phyloP scores from a whole-genome alignment of 768 basidiomycete genomes.

The Porpolomopsis calyptriformis region DNA sequence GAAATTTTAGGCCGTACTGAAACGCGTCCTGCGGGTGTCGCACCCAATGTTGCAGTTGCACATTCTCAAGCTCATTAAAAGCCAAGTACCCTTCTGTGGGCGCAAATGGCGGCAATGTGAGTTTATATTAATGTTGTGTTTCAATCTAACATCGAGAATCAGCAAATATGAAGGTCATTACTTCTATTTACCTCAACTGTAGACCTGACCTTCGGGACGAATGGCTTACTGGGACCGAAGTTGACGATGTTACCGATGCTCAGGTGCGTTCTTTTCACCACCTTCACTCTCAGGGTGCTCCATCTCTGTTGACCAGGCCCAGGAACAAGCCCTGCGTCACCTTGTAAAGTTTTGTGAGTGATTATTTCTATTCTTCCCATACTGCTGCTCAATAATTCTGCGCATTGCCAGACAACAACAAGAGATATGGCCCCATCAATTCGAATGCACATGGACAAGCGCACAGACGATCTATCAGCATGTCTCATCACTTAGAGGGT shows the following conservation, averaged over 20 bases:
- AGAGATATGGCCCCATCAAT: conserved; percentile 64
- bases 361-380: conserved; percentile 1
- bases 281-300: conserved; percentile 7
- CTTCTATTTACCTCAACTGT: conserved; percentile 94
- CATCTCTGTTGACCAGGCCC: conserved; percentile 45
- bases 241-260: conserved; percentile 86
- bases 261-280: conserved; percentile 39
- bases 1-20: conserved; percentile 71
- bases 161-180: conserved; percentile 99
- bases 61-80: conserved; percentile 94
- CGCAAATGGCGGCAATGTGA: conserved; percentile 95
- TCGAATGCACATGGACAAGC: conserved; percentile 40
- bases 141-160: conserved; percentile 7
- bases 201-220: conserved; percentile 95
- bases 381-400: conserved; percentile 6
- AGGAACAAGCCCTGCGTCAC: conserved; percentile 89
- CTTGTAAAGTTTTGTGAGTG: conserved; percentile 90
- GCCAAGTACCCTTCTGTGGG: conserved; percentile 96
- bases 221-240: conserved; percentile 90
- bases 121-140: conserved; percentile 12
- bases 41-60: conserved; percentile 93
- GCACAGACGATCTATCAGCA: conserved; percentile 75
- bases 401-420: conserved; percentile 63
- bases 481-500: conserved; percentile 73
- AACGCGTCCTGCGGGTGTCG: conserved; percentile 86